Percentiles rank a stretch among this genome's conserved stretches.
Evolutionary conservation across 768 basidiomycete genomes (phyloP).

Genomic region (Lentinula aciculospora): DNA sequence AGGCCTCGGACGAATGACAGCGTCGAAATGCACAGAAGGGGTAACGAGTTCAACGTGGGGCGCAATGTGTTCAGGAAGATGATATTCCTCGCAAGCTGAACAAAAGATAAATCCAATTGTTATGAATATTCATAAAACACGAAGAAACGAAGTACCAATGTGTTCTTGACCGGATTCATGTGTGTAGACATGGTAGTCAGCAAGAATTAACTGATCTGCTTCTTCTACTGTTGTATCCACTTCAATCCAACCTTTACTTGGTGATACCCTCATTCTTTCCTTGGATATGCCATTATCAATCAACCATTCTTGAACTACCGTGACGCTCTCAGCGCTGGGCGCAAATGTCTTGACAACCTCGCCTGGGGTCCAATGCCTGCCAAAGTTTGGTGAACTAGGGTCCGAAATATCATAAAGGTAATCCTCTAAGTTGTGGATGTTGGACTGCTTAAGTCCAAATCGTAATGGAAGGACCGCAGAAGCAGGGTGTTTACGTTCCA

Average conservation of each 20-base stretch:
- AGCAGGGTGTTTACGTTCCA: constrained; percentile 22
- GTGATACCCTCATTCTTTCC: constrained; percentile 26
- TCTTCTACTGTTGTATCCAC: constrained; percentile 34
- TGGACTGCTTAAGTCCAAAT: constrained; percentile 37
- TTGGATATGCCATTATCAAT: constrained; percentile 25
- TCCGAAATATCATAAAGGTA: constrained; percentile 35
- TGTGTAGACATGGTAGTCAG: constrained; percentile 36
- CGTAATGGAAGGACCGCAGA: constrained; percentile 34
- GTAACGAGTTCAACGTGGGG: constrained; percentile 37
- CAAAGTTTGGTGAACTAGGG: constrained; percentile 37
- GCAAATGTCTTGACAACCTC: constrained; percentile 36
- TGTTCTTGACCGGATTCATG: constrained; percentile 31
- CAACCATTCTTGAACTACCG: constrained; percentile 35
- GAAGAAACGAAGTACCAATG: constrained; percentile 23
- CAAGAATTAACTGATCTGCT: constrained; percentile 34
- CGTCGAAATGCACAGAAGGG: constrained; percentile 37
- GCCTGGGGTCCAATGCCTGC: constrained; percentile 38
- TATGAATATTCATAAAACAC: background rate
- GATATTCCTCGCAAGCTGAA: constrained; percentile 32
- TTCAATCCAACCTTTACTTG: constrained; percentile 32
- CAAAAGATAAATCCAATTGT: background rate
- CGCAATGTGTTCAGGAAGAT: constrained; percentile 29
- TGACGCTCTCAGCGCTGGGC: constrained; percentile 29
- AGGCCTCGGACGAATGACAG: constrained; percentile 11
- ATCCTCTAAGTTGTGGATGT: constrained; percentile 33